A percentile compares a stretch with the other conserved stretches of the same genome.
Conservation (phyloP, 2,329 filamentous ascomycete species). For the Talaromyces sp. region DNA sequence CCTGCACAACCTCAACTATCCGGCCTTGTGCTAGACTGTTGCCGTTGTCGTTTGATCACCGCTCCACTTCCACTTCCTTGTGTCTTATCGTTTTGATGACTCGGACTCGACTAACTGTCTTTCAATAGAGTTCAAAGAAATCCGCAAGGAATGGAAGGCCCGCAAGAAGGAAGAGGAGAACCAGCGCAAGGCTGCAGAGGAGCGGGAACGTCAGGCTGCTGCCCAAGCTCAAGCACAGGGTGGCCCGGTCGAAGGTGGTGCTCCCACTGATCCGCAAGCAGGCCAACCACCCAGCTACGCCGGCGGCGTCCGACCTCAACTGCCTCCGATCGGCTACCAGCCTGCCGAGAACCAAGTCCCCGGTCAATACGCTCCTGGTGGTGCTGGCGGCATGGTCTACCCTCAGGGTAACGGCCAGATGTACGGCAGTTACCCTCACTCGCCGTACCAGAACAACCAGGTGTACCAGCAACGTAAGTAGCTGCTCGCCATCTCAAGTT, state of each 20-base stretch:
- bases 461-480: slow-evolving; percentile 54
- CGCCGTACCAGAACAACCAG: slow-evolving; percentile 52
- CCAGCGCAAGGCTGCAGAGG: slow-evolving; percentile 84
- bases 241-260: slow-evolving; percentile 47
- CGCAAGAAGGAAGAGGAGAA: slow-evolving; percentile 99
- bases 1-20: slow-evolving; percentile 22
- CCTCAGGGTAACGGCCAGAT: slow-evolving; percentile 50
- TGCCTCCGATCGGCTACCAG: slow-evolving; percentile 75
- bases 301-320: slow-evolving; percentile 59
- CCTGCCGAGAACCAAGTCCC: slow-evolving; percentile 55
- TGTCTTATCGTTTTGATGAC: neutral
- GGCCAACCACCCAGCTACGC: slow-evolving; percentile 48
- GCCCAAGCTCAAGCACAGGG: slow-evolving; percentile 55
- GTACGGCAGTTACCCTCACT: slow-evolving; percentile 52
- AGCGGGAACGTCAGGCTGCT: slow-evolving; percentile 68
- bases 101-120: neutral
- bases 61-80: neutral
- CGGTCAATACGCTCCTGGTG: slow-evolving; percentile 65
- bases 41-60: neutral
- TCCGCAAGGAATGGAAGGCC: slow-evolving; percentile 98
- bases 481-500: slow-evolving; percentile 24
- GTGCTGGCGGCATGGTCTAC: slow-evolving; percentile 48
- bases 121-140: slow-evolving; percentile 88
- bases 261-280: slow-evolving; percentile 49
- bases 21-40: neutral